Evolutionary conservation across 2,329 filamentous ascomycete species (phyloP).

Genomic region (Falciphora oryzae): DNA sequence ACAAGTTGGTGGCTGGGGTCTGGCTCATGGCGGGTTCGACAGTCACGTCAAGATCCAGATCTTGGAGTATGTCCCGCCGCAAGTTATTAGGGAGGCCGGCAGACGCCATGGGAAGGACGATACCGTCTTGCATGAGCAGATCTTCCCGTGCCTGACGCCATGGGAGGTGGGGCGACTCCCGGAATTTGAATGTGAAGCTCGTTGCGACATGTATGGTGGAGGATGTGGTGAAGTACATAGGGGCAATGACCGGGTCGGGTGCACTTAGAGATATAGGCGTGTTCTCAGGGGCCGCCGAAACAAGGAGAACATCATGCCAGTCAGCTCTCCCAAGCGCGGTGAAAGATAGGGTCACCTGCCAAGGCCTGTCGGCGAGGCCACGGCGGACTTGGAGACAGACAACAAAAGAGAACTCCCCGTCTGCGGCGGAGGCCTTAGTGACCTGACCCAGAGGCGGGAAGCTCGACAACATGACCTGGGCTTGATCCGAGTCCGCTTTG

Average conservation of each 20-base stretch:
- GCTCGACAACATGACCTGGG: constrained; percentile 33
- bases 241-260: constrained; percentile 26
- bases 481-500: constrained; percentile 6
- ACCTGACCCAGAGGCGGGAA: constrained; percentile 73
- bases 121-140: constrained; percentile 57
- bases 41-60: constrained; percentile 49
- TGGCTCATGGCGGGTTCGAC: constrained; percentile 55
- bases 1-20: constrained; percentile 62
- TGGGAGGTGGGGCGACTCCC: constrained; percentile 39
- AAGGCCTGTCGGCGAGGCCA: constrained; percentile 48
- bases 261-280: constrained; percentile 47
- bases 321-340: constrained; percentile 34
- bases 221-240: constrained; percentile 48
- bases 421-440: constrained; percentile 52
- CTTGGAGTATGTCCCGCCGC: constrained; percentile 46
- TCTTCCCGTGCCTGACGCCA: constrained; percentile 71
- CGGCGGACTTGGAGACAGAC: constrained; percentile 63
- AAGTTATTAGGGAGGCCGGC: constrained; percentile 34
- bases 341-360: constrained; percentile 74
- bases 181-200: constrained; percentile 68
- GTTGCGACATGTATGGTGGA: constrained; percentile 43
- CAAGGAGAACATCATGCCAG: constrained; percentile 47
- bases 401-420: constrained; percentile 50
- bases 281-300: constrained; percentile 15
- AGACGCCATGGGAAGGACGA: constrained; percentile 36